Evolutionary conservation across 2,329 filamentous ascomycete species (phyloP), one percentile per base, ranked within the genome.

Genomic region (Ophidiomyces ophidiicola): DNA sequence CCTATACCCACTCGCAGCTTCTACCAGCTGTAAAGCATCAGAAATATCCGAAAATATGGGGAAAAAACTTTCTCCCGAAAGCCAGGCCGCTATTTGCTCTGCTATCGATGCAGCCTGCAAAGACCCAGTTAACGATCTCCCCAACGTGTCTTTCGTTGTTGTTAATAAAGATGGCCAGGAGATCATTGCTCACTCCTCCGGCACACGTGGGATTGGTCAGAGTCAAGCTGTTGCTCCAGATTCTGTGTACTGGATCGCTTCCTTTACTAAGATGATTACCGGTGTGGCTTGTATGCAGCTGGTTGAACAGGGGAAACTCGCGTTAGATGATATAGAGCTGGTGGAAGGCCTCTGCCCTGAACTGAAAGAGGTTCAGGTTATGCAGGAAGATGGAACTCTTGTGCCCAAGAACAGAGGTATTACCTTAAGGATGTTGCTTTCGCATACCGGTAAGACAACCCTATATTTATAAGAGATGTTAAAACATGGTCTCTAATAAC

Each of bases 181-280:
- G 6, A 52, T 69, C 0, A 67, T 71, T 46, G 58, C 60, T 2
- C 61, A 74, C 47, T 57, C 70, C 0, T 56, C 67, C 0, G 72
- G 72, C 1, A 66, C 61, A 12, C 57, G 63, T 2, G 71, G 71
- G 0, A 32, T 62, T 4, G 55, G 14, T 7, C 43, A 59, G 2
- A 47, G 59, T 0, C 66, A 74, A 32, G 60, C 67, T 3, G 75
- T 82, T 70, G 68, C 67, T 0, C 56, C 74, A 0, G 74, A 82
- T 26, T 74, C 63, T 6, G 59, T 74, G 1, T 81, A 78, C 49
- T 73, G 69, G 68, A 68, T 74, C 14, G 69, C 69, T 1, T 69
- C 66, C 1, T 71, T 67, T 50, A 70, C 66, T 1, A 69, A 69
- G 48, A 48, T 68, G 37, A 47, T 69, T 0, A 53, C 53, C 2